Evolutionary conservation across 78 protist species (phyloP).

Genomic region (Dictyostelium purpureum): DNA sequence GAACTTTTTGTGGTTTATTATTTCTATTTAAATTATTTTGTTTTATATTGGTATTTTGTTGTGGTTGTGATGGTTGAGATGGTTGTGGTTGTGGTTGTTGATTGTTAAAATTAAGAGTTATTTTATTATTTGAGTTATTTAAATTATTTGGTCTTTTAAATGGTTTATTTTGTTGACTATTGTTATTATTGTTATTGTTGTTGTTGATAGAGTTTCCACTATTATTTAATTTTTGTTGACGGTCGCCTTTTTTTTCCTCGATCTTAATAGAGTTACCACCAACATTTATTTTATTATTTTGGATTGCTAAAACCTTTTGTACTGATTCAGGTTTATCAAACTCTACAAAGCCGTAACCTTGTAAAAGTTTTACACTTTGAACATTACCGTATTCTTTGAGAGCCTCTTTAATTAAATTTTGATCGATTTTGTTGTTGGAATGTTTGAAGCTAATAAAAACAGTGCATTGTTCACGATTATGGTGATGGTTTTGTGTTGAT

Average conservation of each 20-base stretch:
- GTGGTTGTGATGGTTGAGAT: background rate
- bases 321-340: conserved; percentile 54
- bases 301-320: background rate
- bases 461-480: conserved; percentile 23
- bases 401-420: background rate
- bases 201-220: background rate
- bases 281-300: background rate
- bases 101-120: background rate
- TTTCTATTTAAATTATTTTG: no score
- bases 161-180: background rate
- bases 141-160: no score
- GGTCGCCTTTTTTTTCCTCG: conserved; percentile 27
- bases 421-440: conserved; percentile 1
- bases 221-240: no score
- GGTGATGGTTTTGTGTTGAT: background rate
- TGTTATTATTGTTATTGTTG: background rate
- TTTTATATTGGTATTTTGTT: background rate
- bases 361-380: background rate
- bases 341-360: conserved; percentile 64
- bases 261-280: conserved; percentile 30
- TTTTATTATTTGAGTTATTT: no score
- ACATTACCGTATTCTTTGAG: conserved; percentile 41
- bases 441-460: conserved; percentile 8
- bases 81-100: background rate
- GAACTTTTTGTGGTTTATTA: background rate